Evolutionary conservation across 257 asterid genomes (phyloP), one percentile per base, ranked within the genome.

Genomic region (Solanum ossicruentum): DNA sequence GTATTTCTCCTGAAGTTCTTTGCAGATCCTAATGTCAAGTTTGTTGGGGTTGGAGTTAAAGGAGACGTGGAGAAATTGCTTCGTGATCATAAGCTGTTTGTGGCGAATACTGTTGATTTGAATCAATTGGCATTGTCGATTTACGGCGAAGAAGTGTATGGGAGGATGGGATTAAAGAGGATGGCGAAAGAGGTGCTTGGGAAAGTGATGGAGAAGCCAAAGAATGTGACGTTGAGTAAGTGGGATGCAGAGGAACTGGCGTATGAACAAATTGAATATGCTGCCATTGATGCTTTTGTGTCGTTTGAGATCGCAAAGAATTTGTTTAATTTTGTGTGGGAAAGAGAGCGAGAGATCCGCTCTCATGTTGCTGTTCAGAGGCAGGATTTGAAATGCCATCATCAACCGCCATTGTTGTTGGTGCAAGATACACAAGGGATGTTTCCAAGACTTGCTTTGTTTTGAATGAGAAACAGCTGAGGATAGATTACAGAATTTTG

Each of bases 231-330:
- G 18, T n/a, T 71, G 60, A 85, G 90, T 28, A 54, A 88, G 7
- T 84, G 90, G 90, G 83, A 85, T 41, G 84, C 73, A 1, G 81
- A 84, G 69, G 55, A 8, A 16, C 58, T 85, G 71, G 21, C 56
- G 8, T 39, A 56, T 54, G 85, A 85, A 66, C 90, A 88, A 82
- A 28, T 88, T 69, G 85, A 85, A 86, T 88, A 84, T 80, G 82
- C 84, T 79, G 81, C 84, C 21, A 83, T 83, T 23, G 88, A 88
- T 63, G 90, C 84, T 17, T 85, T 41, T 85, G 77, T 86, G 28
- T 88, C 88, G 6, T 58, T 18, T 52, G 84, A 12, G 26, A 85
- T 85, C 60, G 90, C 78, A 0, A 79, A 4, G 7, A 18, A 52
- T 7, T 18, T 79, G 55, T n/a, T 41, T 71, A 41, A 41, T 41